A percentile compares a stretch with the other conserved stretches of the same genome.
Evolutionary conservation across 2,329 filamentous ascomycete species (phyloP).

Genomic region (Onygenales sp.): DNA sequence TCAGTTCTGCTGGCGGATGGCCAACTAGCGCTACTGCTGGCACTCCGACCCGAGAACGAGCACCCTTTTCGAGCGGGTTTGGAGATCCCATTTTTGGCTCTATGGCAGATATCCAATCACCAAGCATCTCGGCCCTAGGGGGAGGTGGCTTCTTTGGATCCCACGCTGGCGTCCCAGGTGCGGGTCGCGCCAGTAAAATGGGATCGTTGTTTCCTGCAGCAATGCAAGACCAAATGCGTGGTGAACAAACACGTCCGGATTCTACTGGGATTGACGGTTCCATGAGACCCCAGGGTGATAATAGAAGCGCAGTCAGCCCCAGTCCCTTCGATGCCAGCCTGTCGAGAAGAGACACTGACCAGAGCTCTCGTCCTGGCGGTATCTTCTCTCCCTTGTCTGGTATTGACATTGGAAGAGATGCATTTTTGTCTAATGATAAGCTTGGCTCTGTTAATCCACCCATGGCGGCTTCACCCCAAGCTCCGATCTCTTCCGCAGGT

Average conservation of each 20-base stretch:
- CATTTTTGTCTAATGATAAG: slow-evolving; percentile 22
- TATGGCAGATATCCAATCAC: slow-evolving; percentile 61
- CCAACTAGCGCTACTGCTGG: slow-evolving; percentile 60
- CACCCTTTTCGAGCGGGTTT: slow-evolving; percentile 41
- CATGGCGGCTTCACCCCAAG: slow-evolving; percentile 24
- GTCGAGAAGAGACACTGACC: not conserved
- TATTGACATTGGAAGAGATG: slow-evolving; percentile 13
- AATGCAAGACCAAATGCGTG: slow-evolving; percentile 86
- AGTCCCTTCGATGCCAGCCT: slow-evolving; percentile 41
- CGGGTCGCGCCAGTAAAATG: slow-evolving; percentile 70
- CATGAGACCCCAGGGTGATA: slow-evolving; percentile 48
- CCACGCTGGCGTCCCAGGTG: slow-evolving; percentile 41
- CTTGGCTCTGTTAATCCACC: slow-evolving; percentile 20
- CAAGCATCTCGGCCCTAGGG: slow-evolving; percentile 29
- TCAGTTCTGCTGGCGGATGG: slow-evolving; percentile 42
- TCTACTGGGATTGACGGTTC: slow-evolving; percentile 47
- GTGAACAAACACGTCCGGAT: slow-evolving; percentile 51
- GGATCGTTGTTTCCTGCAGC: slow-evolving; percentile 77
- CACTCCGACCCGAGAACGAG: slow-evolving; percentile 54
- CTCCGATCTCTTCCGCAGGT: slow-evolving; percentile 26
- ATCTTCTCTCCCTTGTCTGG: slow-evolving; percentile 22
- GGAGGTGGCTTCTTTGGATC: slow-evolving; percentile 54
- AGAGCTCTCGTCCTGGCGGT: slow-evolving; percentile 30
- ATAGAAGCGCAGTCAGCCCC: slow-evolving; percentile 50
- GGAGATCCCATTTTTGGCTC: slow-evolving; percentile 61